phyloP scores from a whole-genome alignment of 116 monocot species.

The Papilionanthe hybrid region DNA sequence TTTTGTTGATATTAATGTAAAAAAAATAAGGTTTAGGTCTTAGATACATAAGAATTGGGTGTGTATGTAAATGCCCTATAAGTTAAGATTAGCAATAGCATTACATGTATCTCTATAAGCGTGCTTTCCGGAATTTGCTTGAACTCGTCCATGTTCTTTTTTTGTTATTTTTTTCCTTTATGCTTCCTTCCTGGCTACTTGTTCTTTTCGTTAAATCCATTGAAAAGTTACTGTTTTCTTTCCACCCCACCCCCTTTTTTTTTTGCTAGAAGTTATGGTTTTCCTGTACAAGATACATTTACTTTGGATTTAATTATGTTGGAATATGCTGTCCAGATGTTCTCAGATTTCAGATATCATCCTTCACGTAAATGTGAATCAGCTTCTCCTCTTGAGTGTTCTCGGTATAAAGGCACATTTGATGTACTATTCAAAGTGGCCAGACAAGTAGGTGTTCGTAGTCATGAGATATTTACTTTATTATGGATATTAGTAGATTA shows the following conservation, averaged over 20 bases:
- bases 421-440: constrained; percentile 84
- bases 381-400: constrained; percentile 67
- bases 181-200: neutral
- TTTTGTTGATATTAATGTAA: neutral
- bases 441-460: constrained; percentile 45
- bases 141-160: no score
- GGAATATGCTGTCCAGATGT: constrained; percentile 41
- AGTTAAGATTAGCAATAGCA: neutral
- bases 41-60: no score
- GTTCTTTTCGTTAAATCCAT: neutral
- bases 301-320: neutral
- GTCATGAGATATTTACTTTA: neutral
- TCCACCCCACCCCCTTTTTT: neutral
- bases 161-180: neutral
- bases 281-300: neutral
- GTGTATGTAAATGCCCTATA: no score
- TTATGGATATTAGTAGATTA: neutral
- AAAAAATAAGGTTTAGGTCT: neutral
- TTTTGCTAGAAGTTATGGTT: neutral
- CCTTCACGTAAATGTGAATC: constrained; percentile 47
- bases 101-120: neutral
- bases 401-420: constrained; percentile 84
- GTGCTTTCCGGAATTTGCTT: no score
- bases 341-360: constrained; percentile 70
- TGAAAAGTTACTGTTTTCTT: neutral